These are phyloP conservation scores for Ascodesmis nigricans DNA, from an alignment of 495 filamentous ascomycete genomes.

Conservation along the genomic window DNA sequence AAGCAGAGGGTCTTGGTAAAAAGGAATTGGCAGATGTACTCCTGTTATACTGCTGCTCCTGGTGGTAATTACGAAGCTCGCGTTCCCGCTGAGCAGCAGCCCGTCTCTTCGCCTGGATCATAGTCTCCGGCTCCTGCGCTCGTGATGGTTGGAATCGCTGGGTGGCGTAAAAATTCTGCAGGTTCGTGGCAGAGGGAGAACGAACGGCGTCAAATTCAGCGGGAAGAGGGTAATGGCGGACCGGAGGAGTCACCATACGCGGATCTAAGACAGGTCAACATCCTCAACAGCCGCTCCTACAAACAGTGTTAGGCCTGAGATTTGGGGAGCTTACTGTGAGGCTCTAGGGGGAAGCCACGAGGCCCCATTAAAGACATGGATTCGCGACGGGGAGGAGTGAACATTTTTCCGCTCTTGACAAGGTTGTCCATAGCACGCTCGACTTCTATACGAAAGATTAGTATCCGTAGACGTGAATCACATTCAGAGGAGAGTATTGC, in stretches of 20 bases:
- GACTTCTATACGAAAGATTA: conserved; percentile 44
- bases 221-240: conserved; percentile 64
- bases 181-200: conserved; percentile 51
- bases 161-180: conserved; percentile 81
- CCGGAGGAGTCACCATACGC: conserved; percentile 14
- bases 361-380: conserved; percentile 52
- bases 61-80: conserved; percentile 98
- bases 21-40: conserved; percentile 34
- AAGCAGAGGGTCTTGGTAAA: conserved; percentile 22
- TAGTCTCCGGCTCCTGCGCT: conserved; percentile 88
- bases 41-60: conserved; percentile 99
- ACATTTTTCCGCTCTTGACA: conserved; percentile 85
- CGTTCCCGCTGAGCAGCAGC: conserved; percentile 97
- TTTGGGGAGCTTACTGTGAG: conserved; percentile 26
- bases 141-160: conserved; percentile 72
- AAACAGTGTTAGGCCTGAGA: no score
- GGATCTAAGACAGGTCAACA: conserved; percentile 9
- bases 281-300: not conserved
- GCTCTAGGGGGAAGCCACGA: conserved; percentile 34
- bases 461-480: conserved; percentile 1
- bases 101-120: conserved; percentile 96
- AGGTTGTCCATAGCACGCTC: conserved; percentile 91
- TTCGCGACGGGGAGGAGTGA: conserved; percentile 60
- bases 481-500: no score
- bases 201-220: conserved; percentile 52